Evolutionary conservation across 495 filamentous ascomycete genomes (phyloP), one percentile per base, ranked within the genome.

Genomic region (Pyronema omphalodes): DNA sequence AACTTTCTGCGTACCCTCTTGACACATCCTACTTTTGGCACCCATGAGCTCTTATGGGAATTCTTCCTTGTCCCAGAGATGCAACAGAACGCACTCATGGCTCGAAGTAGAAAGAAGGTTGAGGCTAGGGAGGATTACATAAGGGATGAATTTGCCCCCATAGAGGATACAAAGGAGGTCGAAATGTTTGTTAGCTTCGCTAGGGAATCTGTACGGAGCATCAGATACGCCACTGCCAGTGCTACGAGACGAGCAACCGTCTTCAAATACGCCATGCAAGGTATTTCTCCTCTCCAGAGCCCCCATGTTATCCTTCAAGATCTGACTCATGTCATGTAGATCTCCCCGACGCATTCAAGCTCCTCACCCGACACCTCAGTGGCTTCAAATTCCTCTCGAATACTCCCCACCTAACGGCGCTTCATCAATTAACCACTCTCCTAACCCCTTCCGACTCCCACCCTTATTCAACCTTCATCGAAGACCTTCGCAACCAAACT

Each of bases 1-100:
- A 77, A 76, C 36, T 94, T 95, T 60, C 68, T 99, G 54, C 82
- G 83, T 44, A 83, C 87, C 7, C 73, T 99, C 18, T 72, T 99
- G 35, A 71, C 77, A 0, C 93, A 99, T 62, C 83, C 93, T 3
- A 95, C 91, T 5, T 96, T 99, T 66, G 79, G 86, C 0, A 95
- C 85, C 0, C 93, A 96, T 63, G 93, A 99, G 70, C 84, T 95
- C 75, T 72, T 99, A 6, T 99, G 93, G 93, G 93, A 99, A 60
- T 99, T 99, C 69, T 93, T 99, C 67, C 76, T 99, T 1, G 89
- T 96, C 12, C 93, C 93, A 1, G 93, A 99, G 54, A 75, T 96
- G 15, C 87, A 94, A 60, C 76, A 84, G 3, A 79, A 88, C 12
- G 82, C 84, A 77, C 87, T 96, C 77, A 84, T 82, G 18, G 83